Conservation (phyloP, 176 grass and related monocot species). For the Avena atlantica region DNA sequence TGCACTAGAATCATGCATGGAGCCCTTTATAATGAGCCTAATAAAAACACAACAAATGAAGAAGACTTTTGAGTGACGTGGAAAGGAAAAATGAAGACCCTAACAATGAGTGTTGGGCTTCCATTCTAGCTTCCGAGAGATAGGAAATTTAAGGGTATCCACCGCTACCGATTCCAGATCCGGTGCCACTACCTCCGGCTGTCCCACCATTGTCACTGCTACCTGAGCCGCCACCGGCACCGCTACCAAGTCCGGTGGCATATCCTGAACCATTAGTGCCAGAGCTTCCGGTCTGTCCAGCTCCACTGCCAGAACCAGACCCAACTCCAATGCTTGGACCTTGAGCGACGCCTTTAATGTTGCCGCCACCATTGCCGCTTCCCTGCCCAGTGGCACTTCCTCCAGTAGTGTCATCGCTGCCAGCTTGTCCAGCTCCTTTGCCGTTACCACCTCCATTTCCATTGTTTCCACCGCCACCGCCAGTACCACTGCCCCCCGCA, state of each 20-base stretch:
- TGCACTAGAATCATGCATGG: conserved; percentile 3
- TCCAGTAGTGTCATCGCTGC: background rate
- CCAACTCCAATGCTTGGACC: conserved; percentile 37
- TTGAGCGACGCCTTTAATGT: background rate
- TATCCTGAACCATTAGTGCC: conserved; percentile 15
- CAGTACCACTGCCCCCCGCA: background rate
- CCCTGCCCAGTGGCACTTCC: background rate
- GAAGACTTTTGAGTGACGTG: background rate
- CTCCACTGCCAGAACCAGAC: conserved; percentile 3
- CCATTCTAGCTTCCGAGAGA: background rate
- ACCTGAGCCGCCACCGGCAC: conserved; percentile 17
- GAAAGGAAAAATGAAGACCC: conserved; percentile 10
- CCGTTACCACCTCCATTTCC: conserved; percentile 33
- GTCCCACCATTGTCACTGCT: conserved; percentile 21
- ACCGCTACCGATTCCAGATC: conserved; percentile 37
- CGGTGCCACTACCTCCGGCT: conserved; percentile 1
- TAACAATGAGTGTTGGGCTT: background rate
- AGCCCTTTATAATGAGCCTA: background rate
- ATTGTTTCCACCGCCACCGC: conserved; percentile 10
- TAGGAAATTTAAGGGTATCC: background rate
- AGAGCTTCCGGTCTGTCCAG: conserved; percentile 23
- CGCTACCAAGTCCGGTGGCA: background rate
- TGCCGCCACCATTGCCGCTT: background rate
- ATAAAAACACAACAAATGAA: background rate
- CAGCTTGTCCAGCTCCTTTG: background rate